Conservation (phyloP, 1,284 basidiomycete species). For the Limonomyces culmigenus region DNA sequence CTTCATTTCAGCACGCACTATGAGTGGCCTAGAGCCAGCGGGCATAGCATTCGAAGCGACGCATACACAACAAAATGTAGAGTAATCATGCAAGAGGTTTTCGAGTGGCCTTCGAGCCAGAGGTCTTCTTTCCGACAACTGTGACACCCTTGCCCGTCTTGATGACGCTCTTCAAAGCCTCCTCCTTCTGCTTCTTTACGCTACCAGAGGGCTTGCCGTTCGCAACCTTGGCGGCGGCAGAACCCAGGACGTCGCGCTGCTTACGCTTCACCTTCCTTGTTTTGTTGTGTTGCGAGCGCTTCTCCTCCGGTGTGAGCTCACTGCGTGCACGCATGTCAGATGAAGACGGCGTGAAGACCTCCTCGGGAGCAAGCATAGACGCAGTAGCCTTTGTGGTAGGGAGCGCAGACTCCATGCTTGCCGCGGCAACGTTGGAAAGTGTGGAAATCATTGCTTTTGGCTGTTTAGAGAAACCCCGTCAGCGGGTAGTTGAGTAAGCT, state of each 20-base stretch:
- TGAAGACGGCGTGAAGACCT: constrained; percentile 56
- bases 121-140: constrained; percentile 61
- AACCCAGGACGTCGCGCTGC: constrained; percentile 52
- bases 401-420: constrained; percentile 82
- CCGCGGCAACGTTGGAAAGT: constrained; percentile 69
- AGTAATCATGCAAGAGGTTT: too few relatives aligned
- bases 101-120: too few relatives aligned
- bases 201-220: constrained; percentile 25
- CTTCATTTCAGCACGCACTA: too few relatives aligned
- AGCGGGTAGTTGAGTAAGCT: constrained; percentile 2
- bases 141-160: constrained; percentile 79
- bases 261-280: constrained; percentile 64
- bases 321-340: constrained; percentile 43
- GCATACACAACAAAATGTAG: too few relatives aligned
- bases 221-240: constrained; percentile 41
- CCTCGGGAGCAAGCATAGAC: constrained; percentile 87
- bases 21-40: too few relatives aligned
- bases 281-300: constrained; percentile 56
- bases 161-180: constrained; percentile 61
- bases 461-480: constrained; percentile 24
- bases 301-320: constrained; percentile 80
- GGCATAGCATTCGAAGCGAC: too few relatives aligned
- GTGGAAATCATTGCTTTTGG: constrained; percentile 86
- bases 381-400: constrained; percentile 66
- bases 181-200: constrained; percentile 69